Conservation (phyloP, 2,329 filamentous ascomycete species). For the Mollisiaceae sp. region DNA sequence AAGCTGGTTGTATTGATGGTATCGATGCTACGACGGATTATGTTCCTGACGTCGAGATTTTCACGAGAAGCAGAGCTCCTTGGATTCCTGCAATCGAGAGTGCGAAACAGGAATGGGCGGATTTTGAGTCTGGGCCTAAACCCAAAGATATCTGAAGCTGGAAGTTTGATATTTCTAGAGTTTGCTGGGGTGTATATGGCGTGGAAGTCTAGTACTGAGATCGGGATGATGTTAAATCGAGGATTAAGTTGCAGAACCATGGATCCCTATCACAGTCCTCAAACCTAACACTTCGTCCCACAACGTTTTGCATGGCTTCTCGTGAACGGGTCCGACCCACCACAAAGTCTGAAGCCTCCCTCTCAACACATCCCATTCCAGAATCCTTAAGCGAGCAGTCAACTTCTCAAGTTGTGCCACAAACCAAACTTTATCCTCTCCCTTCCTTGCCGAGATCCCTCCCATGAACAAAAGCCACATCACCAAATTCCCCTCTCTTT, state of each 20-base stretch:
- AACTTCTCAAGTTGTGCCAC: constrained; percentile 19
- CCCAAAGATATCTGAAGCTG: not conserved
- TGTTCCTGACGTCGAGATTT: constrained; percentile 34
- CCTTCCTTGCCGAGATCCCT: constrained; percentile 15
- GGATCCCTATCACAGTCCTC: not conserved
- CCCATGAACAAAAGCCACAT: constrained; percentile 24
- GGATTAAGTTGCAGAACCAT: not conserved
- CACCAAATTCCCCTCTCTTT: constrained; percentile 15
- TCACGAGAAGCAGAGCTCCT: constrained; percentile 30
- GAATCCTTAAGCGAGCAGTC: not conserved
- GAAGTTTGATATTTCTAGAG: not conserved
- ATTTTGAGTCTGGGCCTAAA: constrained; percentile 17
- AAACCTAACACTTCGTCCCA: constrained; percentile 20
- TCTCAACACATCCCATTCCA: constrained; percentile 16
- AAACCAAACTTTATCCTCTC: constrained; percentile 20
- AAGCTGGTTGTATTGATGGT: constrained; percentile 35
- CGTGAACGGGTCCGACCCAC: constrained; percentile 21
- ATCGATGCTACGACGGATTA: constrained; percentile 25
- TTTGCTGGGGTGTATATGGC: not conserved
- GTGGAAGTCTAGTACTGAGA: not conserved
- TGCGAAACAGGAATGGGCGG: constrained; percentile 30
- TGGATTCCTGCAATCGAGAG: constrained; percentile 31
- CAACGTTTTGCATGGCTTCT: constrained; percentile 13
- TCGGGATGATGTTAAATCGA: not conserved
- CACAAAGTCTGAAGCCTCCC: constrained; percentile 16